These are phyloP conservation scores for Chloroidium sp. DNA, from an alignment of 163 green algal species.

Conservation along the genomic window DNA sequence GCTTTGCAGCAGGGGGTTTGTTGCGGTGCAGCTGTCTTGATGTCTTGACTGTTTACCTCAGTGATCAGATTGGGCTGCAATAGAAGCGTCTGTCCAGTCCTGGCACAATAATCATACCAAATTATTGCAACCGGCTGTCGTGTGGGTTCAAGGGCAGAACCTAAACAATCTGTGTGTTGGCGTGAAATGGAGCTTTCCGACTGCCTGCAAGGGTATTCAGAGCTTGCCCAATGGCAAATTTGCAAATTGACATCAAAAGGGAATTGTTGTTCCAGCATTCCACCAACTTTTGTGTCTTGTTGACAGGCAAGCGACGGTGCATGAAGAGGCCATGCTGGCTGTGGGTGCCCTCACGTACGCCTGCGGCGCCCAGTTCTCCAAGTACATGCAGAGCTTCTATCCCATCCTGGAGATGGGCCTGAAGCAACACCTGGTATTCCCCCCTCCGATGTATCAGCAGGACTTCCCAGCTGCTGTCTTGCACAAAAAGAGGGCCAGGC, in stretches of 20 bases:
- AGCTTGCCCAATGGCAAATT: neutral
- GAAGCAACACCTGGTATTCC: slow-evolving; percentile 69
- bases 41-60: no score
- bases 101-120: no score
- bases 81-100: no score
- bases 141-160: no score
- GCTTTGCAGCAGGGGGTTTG: no score
- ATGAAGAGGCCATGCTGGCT: slow-evolving; percentile 94
- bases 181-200: no score
- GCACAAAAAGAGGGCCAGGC: no score
- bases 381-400: slow-evolving; percentile 80
- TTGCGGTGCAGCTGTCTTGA: no score
- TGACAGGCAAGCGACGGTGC: slow-evolving; percentile 53
- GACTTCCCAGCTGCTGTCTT: slow-evolving; percentile 16
- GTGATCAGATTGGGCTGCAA: no score
- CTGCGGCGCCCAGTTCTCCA: slow-evolving; percentile 64
- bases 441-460: neutral
- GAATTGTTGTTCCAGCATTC: neutral
- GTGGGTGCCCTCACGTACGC: slow-evolving; percentile 84
- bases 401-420: slow-evolving; percentile 80
- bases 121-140: no score
- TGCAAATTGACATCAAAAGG: slow-evolving; percentile 1
- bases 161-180: no score
- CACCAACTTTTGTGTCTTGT: neutral
- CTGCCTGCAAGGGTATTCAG: no score